Base-by-base conservation (phyloP, 2,329 filamentous ascomycete genomes). In the Sporothrix schenckii region DNA sequence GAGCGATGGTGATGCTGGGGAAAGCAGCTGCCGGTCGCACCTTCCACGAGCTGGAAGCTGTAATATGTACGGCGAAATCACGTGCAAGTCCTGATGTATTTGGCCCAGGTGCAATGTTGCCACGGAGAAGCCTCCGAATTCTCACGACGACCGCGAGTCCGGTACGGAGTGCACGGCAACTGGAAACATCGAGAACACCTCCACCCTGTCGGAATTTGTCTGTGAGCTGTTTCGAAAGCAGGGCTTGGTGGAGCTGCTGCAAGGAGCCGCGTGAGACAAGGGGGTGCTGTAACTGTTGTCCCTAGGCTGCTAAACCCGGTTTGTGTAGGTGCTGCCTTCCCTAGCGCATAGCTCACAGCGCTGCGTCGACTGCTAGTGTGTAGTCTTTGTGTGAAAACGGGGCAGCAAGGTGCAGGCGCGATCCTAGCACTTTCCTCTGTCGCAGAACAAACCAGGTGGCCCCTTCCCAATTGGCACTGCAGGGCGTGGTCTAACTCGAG, bases 181-280 rank as follows among this genome's bases (percentile, higher is more conserved):
- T 50, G 47, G 49, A 66, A 66, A 24, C 63, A 66, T 66, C 63
- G 63, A 66, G 47, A 66, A 39, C 30, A 13, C 47, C 63, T 66
- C 63, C 49, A 52, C 47, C 27, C 44, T 52, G 39, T 66, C 47
- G 16, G 30, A 52, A 10, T 34, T 41, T 66, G 63, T 66, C 63
- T 66, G 63, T 66, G 63, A 30, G 50, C 66, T 56, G 66, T 68
- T 68, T 68, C 65, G 52, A 68, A 56, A 53, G 53, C 63, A 66
- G 39, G 63, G 47, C 39, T 39, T n/a, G 63, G 49, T 66, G 63
- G 63, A 41, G 63, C 49, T 34, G 10, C 66, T 56, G 5, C 63
- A 34, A 53, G 63, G 63, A 66, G 63, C 49, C 53, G 39, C 27
- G 47, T 66, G 63, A 66, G 63, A 66, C 63, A 66, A 41, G 63